Percentiles rank a stretch among this genome's conserved stretches.
Evolutionary conservation across 2,329 filamentous ascomycete genomes (phyloP).

Genomic region (Delphinella strobiligena): DNA sequence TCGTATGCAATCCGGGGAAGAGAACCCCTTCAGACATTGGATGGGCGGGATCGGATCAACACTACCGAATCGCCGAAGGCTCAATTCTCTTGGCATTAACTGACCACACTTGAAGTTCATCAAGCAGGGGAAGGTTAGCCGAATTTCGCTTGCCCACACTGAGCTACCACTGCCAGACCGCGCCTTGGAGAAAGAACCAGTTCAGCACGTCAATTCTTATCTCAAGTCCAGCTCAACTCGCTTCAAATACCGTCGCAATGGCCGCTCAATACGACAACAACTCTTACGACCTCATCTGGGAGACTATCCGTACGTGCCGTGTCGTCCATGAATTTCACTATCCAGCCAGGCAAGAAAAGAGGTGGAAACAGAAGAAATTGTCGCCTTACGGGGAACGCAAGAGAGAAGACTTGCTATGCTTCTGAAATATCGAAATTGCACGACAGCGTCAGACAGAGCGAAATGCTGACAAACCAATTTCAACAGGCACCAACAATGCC

Average conservation of each 20-base stretch:
- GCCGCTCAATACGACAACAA: constrained; percentile 50
- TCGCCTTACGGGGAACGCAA: neutral
- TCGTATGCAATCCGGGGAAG: neutral
- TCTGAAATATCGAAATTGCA: no score
- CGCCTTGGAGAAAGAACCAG: neutral
- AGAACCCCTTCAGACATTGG: neutral
- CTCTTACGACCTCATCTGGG: constrained; percentile 87
- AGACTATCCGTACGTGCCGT: constrained; percentile 71
- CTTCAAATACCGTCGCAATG: constrained; percentile 45
- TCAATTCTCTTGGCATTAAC: no score
- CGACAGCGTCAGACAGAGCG: neutral
- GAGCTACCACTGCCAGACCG: no score
- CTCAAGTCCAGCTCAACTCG: constrained; percentile 8
- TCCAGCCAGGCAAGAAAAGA: neutral
- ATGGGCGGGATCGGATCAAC: neutral
- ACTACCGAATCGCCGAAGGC: neutral
- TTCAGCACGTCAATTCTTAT: neutral
- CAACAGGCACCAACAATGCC: constrained; percentile 69
- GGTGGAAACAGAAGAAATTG: no score
- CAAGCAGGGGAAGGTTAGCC: constrained; percentile 7
- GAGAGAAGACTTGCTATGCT: neutral
- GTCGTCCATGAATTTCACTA: neutral
- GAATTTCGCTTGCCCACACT: constrained; percentile 6
- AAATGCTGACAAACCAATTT: constrained; percentile 8
- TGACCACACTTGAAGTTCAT: no score